A percentile compares a stretch with the other conserved stretches of the same genome.
Conservation (phyloP, 2,329 filamentous ascomycete species). For the Ceratocystis cubensis region DNA sequence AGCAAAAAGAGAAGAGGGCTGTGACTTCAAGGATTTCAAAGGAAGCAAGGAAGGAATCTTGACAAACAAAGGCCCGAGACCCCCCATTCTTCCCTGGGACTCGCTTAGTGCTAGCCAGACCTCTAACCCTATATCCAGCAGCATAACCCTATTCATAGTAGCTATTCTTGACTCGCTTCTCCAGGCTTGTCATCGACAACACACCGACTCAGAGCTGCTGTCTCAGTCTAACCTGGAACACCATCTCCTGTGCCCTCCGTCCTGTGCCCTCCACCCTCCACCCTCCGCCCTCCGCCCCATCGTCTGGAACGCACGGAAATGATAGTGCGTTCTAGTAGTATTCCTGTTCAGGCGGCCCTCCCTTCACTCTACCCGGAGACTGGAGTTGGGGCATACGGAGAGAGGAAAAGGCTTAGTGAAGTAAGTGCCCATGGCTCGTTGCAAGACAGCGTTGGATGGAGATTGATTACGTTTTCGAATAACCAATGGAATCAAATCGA, state of each 20-base stretch:
- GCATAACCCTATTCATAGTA: not conserved
- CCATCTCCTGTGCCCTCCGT: not conserved
- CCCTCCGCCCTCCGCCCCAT: not conserved
- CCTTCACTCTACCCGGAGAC: not conserved
- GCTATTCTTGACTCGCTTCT: not conserved
- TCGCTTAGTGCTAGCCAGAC: not conserved
- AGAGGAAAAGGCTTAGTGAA: not conserved
- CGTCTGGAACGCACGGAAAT: not conserved
- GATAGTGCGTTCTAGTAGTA: not conserved
- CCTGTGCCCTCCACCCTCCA: not conserved
- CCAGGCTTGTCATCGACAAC: too few species aligned
- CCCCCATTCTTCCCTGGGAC: not conserved
- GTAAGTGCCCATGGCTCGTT: not conserved
- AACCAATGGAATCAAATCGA: not conserved
- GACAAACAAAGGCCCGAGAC: conserved; percentile 9
- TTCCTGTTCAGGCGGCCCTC: not conserved
- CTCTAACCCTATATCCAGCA: not conserved
- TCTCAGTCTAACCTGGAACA: too few species aligned
- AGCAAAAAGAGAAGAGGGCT: not conserved
- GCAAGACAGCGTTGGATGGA: not conserved
- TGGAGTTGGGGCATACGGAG: not conserved
- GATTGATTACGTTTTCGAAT: not conserved
- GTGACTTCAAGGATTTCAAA: not conserved
- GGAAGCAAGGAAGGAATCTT: not conserved
- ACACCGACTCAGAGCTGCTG: too few species aligned